Base-by-base conservation (phyloP, 768 basidiomycete genomes). In the Pholiota molesta region DNA sequence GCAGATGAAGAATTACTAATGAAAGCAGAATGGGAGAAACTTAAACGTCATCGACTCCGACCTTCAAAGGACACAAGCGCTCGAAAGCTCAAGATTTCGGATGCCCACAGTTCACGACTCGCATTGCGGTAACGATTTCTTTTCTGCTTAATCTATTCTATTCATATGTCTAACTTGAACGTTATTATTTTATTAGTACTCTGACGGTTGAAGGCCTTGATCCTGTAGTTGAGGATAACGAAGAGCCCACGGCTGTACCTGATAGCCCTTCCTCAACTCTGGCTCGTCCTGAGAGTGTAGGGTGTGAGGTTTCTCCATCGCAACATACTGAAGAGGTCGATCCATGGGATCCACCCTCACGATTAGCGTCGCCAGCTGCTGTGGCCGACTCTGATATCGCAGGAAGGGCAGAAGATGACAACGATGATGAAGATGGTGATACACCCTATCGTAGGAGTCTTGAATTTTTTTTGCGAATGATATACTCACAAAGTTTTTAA, bases 1-100 rank as follows among this genome's bases (percentile, higher is more conserved):
- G 16, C 6, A 14, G 40, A 59, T 21, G 57, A 62, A 53, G 23
- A 37, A 8, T 35, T 21, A 8, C 51, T 44, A 23, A 60, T 57
- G 55, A 57, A 54, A 58, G 55, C 23, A 2, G 53, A 56, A 39
- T 29, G 37, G 8, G 45, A 31, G 17, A 39, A 33, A 14, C 52
- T 51, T 6, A 42, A 40, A 21, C 58, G 49, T 39, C 23, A 44
- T n/a, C 16, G 47, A 49, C 23, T 49, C 17, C 23, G 17, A 21
- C 23, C 33, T 21, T 40, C 55, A 8, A 62, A 57, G 35, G 29
- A 9, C 4, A 39, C n/a, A 21, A 47, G 2, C 7, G 17, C 17
- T 16, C 5, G 17, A n/a, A 42, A 19, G 40, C 26, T 62, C 44
- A 16, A 11, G 17, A 53, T 55, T 17, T 54, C 60, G 26, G 57